Evolutionary conservation across 306 rosid genomes (phyloP).

Genomic region (Arachis stenosperma): DNA sequence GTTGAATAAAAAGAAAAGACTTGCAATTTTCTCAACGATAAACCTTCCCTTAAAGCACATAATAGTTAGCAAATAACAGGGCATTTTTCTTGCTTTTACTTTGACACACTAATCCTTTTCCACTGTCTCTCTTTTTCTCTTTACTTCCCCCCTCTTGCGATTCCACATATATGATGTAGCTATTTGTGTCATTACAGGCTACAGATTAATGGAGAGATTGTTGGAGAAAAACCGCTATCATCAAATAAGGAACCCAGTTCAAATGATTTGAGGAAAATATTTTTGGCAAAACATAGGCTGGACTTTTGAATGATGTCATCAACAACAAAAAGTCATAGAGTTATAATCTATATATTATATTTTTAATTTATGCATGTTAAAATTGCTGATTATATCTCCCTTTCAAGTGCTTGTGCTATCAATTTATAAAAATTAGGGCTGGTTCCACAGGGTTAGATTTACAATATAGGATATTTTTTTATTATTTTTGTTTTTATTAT

Average conservation of each 20-base stretch:
- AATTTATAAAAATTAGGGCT: too few species aligned
- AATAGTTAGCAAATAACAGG: background rate
- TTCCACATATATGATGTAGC: constrained; percentile 28
- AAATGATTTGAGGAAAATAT: constrained; percentile 42
- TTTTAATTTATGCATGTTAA: too few species aligned
- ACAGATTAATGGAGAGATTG: constrained; percentile 70
- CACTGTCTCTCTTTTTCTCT: background rate
- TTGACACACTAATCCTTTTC: constrained; percentile 10
- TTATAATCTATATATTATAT: too few species aligned
- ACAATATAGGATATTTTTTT: too few species aligned
- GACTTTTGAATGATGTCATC: too few species aligned
- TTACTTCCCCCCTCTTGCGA: background rate
- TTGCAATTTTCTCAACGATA: constrained; percentile 1
- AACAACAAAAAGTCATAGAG: too few species aligned
- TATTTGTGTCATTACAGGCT: constrained; percentile 57
- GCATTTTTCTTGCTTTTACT: constrained; percentile 18
- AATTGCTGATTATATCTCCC: too few species aligned
- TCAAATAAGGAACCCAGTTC: constrained; percentile 43
- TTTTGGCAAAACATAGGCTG: constrained; percentile 45
- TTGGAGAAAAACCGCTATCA: constrained; percentile 53
- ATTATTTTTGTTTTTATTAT: too few species aligned
- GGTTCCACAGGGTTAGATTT: too few species aligned
- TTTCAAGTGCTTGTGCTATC: too few species aligned
- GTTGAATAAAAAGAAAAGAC: constrained; percentile 17
- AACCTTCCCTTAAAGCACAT: background rate